Evolutionary conservation across 2,329 filamentous ascomycete genomes (phyloP).

Genomic region (Paecilomyces fulvus): DNA sequence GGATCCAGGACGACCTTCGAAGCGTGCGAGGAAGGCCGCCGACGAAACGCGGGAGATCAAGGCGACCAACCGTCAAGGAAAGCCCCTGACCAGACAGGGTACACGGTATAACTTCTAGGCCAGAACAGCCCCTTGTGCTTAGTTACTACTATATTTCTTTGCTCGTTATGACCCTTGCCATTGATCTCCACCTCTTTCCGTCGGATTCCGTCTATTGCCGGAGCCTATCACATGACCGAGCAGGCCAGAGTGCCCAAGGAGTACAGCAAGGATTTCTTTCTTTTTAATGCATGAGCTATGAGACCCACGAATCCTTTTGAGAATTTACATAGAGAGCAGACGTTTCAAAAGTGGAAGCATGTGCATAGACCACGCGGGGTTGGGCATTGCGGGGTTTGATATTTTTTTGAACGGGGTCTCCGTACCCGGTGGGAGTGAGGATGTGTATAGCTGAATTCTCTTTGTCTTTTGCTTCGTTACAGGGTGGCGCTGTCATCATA

Average conservation of each 20-base stretch:
- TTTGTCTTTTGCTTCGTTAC: neutral
- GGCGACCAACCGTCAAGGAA: slow-evolving; percentile 40
- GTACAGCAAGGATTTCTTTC: slow-evolving; percentile 5
- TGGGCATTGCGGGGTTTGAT: neutral
- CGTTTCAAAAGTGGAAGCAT: neutral
- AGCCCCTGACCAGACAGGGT: slow-evolving; percentile 44
- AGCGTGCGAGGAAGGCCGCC: slow-evolving; percentile 39
- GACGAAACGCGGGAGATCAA: slow-evolving; percentile 33
- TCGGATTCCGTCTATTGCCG: neutral
- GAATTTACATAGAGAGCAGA: neutral
- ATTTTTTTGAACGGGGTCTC: neutral
- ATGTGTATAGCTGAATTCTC: neutral
- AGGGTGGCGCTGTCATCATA: neutral
- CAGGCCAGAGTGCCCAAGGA: neutral
- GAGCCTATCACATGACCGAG: neutral
- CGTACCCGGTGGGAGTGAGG: neutral
- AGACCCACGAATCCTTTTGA: slow-evolving; percentile 13
- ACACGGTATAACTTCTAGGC: slow-evolving; percentile 38
- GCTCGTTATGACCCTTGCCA: neutral
- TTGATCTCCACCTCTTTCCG: neutral
- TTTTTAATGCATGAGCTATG: slow-evolving; percentile 10
- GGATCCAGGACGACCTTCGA: slow-evolving; percentile 46
- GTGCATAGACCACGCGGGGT: slow-evolving; percentile 1
- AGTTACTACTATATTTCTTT: neutral
- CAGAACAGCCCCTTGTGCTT: neutral